Evolutionary conservation across 345 rosid species (phyloP).

Genomic region (Pugionium cornutum): DNA sequence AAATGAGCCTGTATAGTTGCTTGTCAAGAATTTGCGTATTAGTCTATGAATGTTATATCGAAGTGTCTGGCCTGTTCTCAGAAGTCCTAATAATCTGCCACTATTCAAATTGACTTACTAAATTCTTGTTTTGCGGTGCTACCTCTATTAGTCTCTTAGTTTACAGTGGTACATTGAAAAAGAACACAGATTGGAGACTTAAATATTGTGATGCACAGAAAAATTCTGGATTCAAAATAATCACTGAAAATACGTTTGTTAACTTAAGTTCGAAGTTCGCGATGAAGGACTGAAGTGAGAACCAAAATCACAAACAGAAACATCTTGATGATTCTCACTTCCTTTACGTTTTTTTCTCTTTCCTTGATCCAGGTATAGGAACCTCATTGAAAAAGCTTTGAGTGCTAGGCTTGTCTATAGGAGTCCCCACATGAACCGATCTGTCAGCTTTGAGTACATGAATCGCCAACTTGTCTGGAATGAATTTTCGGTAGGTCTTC

Average conservation of each 20-base stretch:
- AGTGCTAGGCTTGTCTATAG: constrained; percentile 93
- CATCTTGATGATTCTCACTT: constrained; percentile 24
- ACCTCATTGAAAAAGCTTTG: constrained; percentile 84
- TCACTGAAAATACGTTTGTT: not conserved
- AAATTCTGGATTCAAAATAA: not conserved
- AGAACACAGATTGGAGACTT: not conserved
- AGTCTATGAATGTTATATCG: not conserved
- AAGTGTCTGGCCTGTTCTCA: not conserved
- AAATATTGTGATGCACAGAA: not conserved
- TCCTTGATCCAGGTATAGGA: constrained; percentile 68
- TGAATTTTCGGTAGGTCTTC: constrained; percentile 82
- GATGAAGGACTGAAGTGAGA: not conserved
- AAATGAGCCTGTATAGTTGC: not conserved
- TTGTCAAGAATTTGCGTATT: constrained; percentile 1
- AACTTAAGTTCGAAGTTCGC: constrained; percentile 1
- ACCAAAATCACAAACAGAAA: constrained; percentile 2
- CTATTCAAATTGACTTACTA: not conserved
- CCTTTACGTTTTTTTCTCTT: constrained; percentile 9
- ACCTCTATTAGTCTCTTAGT: not conserved
- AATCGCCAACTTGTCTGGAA: constrained; percentile 98
- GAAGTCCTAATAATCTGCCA: constrained; percentile 6
- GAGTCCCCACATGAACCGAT: constrained; percentile 89
- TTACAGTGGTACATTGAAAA: not conserved
- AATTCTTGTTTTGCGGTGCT: not conserved
- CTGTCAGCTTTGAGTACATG: constrained; percentile 99